Base-by-base conservation (phyloP, 2,329 filamentous ascomycete species). In the Botrytis deweyae region DNA sequence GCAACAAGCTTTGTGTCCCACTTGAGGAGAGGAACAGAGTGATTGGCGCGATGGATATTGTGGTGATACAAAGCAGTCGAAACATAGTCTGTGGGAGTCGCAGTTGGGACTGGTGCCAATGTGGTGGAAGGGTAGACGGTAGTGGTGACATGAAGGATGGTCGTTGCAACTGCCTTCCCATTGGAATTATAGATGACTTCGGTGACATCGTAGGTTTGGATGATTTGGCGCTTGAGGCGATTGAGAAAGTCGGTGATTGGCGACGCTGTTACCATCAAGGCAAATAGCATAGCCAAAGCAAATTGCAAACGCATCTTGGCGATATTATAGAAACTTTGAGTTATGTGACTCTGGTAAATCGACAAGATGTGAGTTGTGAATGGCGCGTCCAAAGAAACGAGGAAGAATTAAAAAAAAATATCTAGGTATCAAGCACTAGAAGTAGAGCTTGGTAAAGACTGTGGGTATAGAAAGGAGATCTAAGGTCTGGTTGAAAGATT, bases 1-100 rank as follows among this genome's bases (percentile, higher is more conserved):
- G 71, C 71, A 46, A 73, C 71, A 40, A 73, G 64, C 2, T n/a
- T 69, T 49, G 52, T 62, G 42, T 73, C 58, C 72, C 72, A 73
- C 22, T 55, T 59, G 3, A 73, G 59, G 9, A 64, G 38, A 52
- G 72, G 72, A 22, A 70, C 72, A n/a, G 72, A 73, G 36, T 73
- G 72, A 55, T 73, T 73, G 58, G 58, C 38, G n/a, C 72, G 72
- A 52, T 73, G 72, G 18, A 70, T 73, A 40, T 73, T 73, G 59
- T 73, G 72, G 66, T 73, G 71, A 49, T 73, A 69, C 64, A 73
- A 69, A 44, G 71, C 71, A 38, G 64, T 69, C 42, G 64, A 69
- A 61, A 73, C 64, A 68, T 73, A 73, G 36, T 73, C 64, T 25
- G 71, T 73, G n/a, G 71, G 71, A 33, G 71, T 69, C 36, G 71